Evolutionary conservation across 495 filamentous ascomycete genomes (phyloP).

Genomic region (Aspergillus egyptiacus): DNA sequence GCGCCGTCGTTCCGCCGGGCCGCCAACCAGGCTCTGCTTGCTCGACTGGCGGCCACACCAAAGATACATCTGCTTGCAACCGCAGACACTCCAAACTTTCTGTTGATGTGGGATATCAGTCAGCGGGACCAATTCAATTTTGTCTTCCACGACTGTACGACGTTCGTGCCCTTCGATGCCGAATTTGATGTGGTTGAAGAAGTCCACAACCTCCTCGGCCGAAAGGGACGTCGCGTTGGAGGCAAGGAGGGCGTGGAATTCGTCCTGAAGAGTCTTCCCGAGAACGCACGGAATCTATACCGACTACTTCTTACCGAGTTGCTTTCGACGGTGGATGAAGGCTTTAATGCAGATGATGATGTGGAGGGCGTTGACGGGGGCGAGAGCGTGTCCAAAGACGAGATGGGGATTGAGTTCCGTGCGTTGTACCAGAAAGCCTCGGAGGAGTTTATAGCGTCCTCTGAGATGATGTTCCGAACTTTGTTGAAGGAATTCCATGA

Average conservation of each 20-base stretch:
- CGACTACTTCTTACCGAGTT: conserved; percentile 77
- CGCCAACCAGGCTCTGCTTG: conserved; percentile 63
- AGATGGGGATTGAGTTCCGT: conserved; percentile 75
- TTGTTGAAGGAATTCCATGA: conserved; percentile 97
- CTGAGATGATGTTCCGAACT: conserved; percentile 90
- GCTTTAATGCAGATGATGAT: conserved; percentile 44
- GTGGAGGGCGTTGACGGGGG: conserved; percentile 25
- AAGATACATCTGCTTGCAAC: conserved; percentile 71
- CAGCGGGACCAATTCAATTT: conserved; percentile 75
- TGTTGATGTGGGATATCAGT: conserved; percentile 82
- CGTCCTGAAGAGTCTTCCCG: conserved; percentile 81
- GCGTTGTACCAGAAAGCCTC: conserved; percentile 89
- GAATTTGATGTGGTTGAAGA: conserved; percentile 72
- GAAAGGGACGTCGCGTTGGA: conserved; percentile 72
- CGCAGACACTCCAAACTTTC: conserved; percentile 79
- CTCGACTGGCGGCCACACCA: conserved; percentile 68
- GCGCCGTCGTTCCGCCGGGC: conserved; percentile 65
- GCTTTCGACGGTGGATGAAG: conserved; percentile 55
- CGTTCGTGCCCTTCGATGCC: conserved; percentile 72
- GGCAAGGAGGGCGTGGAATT: conserved; percentile 91
- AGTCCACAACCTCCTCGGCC: conserved; percentile 78
- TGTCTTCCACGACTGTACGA: conserved; percentile 89
- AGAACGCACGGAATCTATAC: conserved; percentile 85
- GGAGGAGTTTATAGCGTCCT: conserved; percentile 94
- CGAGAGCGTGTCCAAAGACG: conserved; percentile 22